Conservation (phyloP, 257 asterid genomes). For the Cinchona pubescens region DNA sequence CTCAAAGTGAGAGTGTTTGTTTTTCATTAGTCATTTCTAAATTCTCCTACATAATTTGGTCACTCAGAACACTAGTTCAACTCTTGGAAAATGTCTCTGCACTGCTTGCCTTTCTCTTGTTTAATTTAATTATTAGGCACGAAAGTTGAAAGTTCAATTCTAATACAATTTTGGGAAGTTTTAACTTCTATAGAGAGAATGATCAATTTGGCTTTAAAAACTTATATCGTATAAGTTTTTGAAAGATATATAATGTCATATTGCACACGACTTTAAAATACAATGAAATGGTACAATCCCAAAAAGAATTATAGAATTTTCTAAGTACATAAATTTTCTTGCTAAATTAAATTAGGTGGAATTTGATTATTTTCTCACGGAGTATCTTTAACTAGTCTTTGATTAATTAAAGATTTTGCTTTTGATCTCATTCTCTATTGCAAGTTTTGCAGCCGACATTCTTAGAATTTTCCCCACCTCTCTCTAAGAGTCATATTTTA, state of each 20-base stretch:
- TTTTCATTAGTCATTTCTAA: background rate
- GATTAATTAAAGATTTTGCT: background rate
- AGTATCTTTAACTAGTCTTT: background rate
- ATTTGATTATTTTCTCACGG: background rate
- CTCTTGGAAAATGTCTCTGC: background rate
- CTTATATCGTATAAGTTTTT: too few species aligned
- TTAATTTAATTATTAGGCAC: background rate
- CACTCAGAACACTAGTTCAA: background rate
- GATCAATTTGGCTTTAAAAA: too few species aligned
- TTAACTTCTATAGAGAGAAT: too few species aligned
- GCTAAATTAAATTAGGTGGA: background rate
- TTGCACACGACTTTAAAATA: too few species aligned
- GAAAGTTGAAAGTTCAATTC: background rate
- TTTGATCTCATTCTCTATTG: background rate
- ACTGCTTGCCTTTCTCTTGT: background rate
- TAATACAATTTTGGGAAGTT: background rate
- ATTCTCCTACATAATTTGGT: background rate
- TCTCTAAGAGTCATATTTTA: background rate
- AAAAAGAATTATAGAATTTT: too few species aligned
- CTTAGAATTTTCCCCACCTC: background rate
- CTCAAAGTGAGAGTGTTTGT: conserved; percentile 9
- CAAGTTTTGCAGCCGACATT: background rate
- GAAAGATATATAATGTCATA: too few species aligned
- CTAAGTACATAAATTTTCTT: background rate
- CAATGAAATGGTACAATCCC: too few species aligned